phyloP scores from a whole-genome alignment of 1,284 basidiomycete genomes.

The Phellopilus nigrolimitatus region DNA sequence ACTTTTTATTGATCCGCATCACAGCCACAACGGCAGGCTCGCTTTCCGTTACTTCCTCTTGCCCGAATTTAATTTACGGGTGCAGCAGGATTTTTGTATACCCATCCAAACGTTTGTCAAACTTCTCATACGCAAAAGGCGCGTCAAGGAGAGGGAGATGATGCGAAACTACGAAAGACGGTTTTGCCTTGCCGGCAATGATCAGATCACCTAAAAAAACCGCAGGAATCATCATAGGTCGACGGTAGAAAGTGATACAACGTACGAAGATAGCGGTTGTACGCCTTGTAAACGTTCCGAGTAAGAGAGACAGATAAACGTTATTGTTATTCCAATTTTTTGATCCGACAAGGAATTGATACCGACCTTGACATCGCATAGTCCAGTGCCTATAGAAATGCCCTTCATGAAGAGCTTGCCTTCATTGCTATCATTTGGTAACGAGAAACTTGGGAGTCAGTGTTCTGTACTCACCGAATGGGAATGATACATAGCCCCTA shows the following conservation, averaged over 20 bases:
- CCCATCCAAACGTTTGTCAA: constrained; percentile 44
- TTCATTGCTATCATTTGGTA: constrained; percentile 22
- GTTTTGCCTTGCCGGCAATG: constrained; percentile 45
- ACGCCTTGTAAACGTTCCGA: constrained; percentile 33
- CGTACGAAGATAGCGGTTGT: constrained; percentile 44
- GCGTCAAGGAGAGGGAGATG: constrained; percentile 43
- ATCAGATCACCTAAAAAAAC: constrained; percentile 36
- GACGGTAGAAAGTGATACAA: background rate
- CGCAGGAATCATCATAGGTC: background rate
- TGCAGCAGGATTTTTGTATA: constrained; percentile 48
- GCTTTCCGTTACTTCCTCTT: too few relatives aligned
- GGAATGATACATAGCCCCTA: constrained; percentile 48
- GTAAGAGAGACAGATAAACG: too few relatives aligned
- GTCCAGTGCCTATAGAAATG: constrained; percentile 44
- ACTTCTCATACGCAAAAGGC: constrained; percentile 44
- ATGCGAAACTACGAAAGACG: constrained; percentile 48
- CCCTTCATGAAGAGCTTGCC: constrained; percentile 51
- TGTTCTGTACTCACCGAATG: constrained; percentile 35
- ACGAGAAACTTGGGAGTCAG: background rate
- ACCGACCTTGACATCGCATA: constrained; percentile 49
- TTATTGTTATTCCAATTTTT: too few relatives aligned
- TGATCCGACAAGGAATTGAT: background rate
- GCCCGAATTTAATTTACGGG: constrained; percentile 37
- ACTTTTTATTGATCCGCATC: too few relatives aligned
- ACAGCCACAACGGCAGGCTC: too few relatives aligned